Evolutionary conservation across 2,329 filamentous ascomycete species (phyloP), one percentile per base, ranked within the genome.

Genomic region (Neofusicoccum kwambonambiense): DNA sequence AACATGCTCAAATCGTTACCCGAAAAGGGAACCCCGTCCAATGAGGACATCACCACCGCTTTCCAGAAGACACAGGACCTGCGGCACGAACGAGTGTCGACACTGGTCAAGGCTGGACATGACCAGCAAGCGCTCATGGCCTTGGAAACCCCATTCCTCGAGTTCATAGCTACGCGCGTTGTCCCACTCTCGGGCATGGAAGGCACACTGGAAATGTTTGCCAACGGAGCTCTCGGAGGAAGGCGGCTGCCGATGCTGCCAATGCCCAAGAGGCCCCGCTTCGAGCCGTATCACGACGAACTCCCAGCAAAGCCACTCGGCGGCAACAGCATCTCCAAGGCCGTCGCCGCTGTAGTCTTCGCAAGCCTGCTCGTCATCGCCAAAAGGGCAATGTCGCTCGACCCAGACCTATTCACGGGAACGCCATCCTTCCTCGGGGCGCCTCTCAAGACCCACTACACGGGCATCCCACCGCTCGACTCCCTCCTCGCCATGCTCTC

Each of bases 221-320:
- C 35, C 11, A 17, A 15, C 5, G 37, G 9, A 7, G 13, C 19
- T 8, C 35, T 56, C 6, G 31, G 58, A 4, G 66, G 58, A 5
- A 37, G 39, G 6, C 51, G 72, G 44, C 69, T 65, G 35, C 71
- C 70, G 19, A 65, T 58, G 54, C 19, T 58, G 22, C 54, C 41
- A 9, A 34, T 58, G 37, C 54, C 54, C 2, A 31, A 44, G 39
- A 19, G 54, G 11, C 54, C 54, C 3, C 54, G 54, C 2, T 58
- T 44, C 15, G 39, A 44, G 22, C 54, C 54, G 5, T 58, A 58
- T 19, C 22, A 31, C 2, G 54, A 58, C 41, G 54, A 58, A 34
- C 41, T 58, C 5, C 51, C 58, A 1, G 45, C 57, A 9, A 62
- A 22, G 15, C 64, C 58, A 12, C 31, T 67, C 3, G 37, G 35